Evolutionary conservation across 129 eudicot species (phyloP), one percentile per base, ranked within the genome.

Genomic region (Erigeron canadensis): DNA sequence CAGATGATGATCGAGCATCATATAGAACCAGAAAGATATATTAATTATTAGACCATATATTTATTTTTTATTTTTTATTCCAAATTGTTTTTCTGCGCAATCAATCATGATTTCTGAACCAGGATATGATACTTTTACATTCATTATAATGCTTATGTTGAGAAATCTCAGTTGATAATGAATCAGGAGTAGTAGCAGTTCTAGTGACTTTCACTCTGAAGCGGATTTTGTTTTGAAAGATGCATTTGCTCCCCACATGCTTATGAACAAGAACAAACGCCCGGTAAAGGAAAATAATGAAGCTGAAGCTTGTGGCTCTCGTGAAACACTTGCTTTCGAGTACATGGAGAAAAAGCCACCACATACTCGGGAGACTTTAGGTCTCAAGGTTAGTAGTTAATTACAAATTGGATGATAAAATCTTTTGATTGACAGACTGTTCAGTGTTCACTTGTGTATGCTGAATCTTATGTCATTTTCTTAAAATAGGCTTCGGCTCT

Each of bases 271-370:
- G 34, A 28, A 28, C 34, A 28, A 28, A 28, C 34, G 1, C 1
- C 34, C 34, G 34, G 1, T 28, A 28, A 28, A 28, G 34, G 34
- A 28, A 54, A 59, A 67, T 45, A 75, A 82, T 28, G 86, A 70
- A 21, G 83, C 23, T n/a, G 86, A 70, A 23, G 78, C 1, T 22
- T 28, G 34, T 28, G 19, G 13, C 15, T 56, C 54, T 70, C 84
- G 64, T 60, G 87, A 80, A 17, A 18, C 1, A 7, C 75, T 80
- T 15, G 54, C 53, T 42, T 85, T 82, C 74, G 86, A 88, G 67
- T 88, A 69, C 72, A 62, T 88, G 78, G 97, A 91, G 42, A 73
- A 43, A 16, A 90, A 83, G 38, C 82, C 63, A 54, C 97, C 97
- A 1, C 39, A 76, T 81, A 7, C 9, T 8, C 87, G 97, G 18